These are phyloP conservation scores for Blastosporella zonata DNA, from an alignment of 1,284 basidiomycete species.

Conservation along the genomic window DNA sequence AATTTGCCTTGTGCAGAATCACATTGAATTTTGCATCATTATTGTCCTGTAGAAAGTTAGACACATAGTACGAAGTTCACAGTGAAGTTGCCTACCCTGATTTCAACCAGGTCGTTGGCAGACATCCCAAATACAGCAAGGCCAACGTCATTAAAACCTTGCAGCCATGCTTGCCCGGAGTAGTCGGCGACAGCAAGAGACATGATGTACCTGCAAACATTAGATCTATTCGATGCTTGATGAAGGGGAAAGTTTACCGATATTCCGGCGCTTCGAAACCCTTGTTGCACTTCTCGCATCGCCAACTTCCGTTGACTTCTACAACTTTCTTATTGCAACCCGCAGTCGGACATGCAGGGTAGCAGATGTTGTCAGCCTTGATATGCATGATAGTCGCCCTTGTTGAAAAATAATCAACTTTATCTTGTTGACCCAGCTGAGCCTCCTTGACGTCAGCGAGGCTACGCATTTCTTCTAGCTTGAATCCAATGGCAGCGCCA, in stretches of 20 bases:
- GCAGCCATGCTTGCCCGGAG: slow-evolving; percentile 89
- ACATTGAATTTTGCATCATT: slow-evolving; percentile 64
- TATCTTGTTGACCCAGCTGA: slow-evolving; percentile 77
- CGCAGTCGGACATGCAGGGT: slow-evolving; percentile 85
- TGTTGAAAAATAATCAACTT: slow-evolving; percentile 79
- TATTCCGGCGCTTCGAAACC: slow-evolving; percentile 75
- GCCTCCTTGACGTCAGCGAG: slow-evolving; percentile 83
- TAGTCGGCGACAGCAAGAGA: slow-evolving; percentile 87
- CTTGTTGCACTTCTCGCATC: slow-evolving; percentile 93
- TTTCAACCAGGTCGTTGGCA: slow-evolving; percentile 76
- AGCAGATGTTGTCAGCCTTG: slow-evolving; percentile 83
- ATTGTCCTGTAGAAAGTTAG: slow-evolving; percentile 44
- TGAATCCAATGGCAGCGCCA: slow-evolving; percentile 48
- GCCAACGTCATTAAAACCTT: slow-evolving; percentile 95
- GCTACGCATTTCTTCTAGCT: slow-evolving; percentile 70
- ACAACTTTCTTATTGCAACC: slow-evolving; percentile 93
- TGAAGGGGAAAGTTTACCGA: slow-evolving; percentile 52
- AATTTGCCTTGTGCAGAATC: slow-evolving; percentile 65
- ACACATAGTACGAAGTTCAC: not conserved
- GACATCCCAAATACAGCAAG: slow-evolving; percentile 72
- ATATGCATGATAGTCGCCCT: slow-evolving; percentile 90
- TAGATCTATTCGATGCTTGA: not conserved
- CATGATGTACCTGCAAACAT: slow-evolving; percentile 75
- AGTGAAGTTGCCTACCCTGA: slow-evolving; percentile 50
- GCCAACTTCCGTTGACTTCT: slow-evolving; percentile 71